Evolutionary conservation across 2,329 filamentous ascomycete species (phyloP), one percentile per base, ranked within the genome.

Genomic region (Xylaria sp.): DNA sequence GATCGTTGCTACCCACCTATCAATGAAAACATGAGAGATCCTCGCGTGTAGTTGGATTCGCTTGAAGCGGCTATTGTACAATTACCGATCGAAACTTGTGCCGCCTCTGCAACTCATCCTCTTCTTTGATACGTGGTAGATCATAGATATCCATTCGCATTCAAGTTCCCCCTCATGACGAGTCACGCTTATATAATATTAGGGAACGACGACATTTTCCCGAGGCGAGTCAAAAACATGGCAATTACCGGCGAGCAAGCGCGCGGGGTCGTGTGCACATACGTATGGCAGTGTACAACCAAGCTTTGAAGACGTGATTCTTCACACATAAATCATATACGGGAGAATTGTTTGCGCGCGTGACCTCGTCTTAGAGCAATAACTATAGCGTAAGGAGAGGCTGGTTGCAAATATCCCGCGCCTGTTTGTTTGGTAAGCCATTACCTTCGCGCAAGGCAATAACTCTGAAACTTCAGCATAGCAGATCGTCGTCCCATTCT

Each of bases 381-480:
- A 28, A n/a, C n/a, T 11, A 53, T 53, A 53, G 26, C 23, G 15
- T 15, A 17, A 51, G 49, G 10, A 15, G 4, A 53, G 26, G n/a
- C 1, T 10, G 49, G 15, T 4, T 53, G 28, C n/a, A 17, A 15
- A n/a, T 31, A 53, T 53, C 31, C 15, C 31, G 53, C 13, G 33
- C 31, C 20, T 53, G 6, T 26, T 23, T 4, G 28, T 48, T 42
- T 49, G 40, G 56, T 46, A 59, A 59, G 38, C 28, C 28, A 46
- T 59, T 59, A 33, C 56, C 23, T 33, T 23, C 4, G 40, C 38
- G 38, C 38, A 31, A 23, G 26, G 23, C 4, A 53, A 48, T 51
- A 65, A 65, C n/a, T 60, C 48, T 65, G 66, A 68, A 68, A 65
- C 58, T n/a, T 17, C 33, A 17, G 36, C 7, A 9, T 6, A 36